These are phyloP conservation scores for Ettlia oleoabundans DNA, from an alignment of 139 green algal species.

Conservation along the genomic window DNA sequence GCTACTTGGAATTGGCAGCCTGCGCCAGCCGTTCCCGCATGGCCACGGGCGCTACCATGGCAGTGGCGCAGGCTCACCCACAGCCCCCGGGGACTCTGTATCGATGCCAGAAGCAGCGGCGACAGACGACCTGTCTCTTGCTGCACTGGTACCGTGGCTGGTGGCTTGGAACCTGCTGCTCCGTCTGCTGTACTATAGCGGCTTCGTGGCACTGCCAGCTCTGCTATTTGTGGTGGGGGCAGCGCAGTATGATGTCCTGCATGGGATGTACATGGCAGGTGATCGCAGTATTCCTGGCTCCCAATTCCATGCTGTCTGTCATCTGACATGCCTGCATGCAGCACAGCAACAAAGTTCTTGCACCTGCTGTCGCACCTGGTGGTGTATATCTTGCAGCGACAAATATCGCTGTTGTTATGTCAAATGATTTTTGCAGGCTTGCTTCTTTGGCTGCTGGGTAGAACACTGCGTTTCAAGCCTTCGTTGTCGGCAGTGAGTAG, in stretches of 20 bases:
- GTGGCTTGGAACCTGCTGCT: conserved; percentile 28
- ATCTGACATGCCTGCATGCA: too few relatives aligned
- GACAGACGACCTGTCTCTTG: neutral
- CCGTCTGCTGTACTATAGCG: conserved; percentile 20
- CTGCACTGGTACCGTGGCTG: neutral
- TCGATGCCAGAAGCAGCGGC: neutral
- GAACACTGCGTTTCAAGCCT: conserved; percentile 34
- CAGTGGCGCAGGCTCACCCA: neutral
- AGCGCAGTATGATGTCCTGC: conserved; percentile 24
- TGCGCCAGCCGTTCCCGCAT: neutral
- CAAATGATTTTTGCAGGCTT: too few relatives aligned
- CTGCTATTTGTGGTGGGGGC: conserved; percentile 37
- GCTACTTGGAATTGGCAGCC: neutral
- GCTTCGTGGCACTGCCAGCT: conserved; percentile 36
- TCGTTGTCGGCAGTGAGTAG: neutral
- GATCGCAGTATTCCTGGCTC: too few relatives aligned
- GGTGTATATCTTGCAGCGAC: too few relatives aligned
- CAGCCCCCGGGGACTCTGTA: neutral
- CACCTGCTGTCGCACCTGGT: too few relatives aligned
- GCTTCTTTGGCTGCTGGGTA: conserved; percentile 7
- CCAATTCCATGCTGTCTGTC: too few relatives aligned
- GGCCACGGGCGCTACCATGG: neutral
- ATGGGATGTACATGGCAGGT: conserved; percentile 42
- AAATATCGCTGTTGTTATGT: too few relatives aligned
- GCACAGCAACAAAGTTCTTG: too few relatives aligned